Conservation (phyloP, 371 early-diverging fungal species). For the Nematocida sp. region DNA sequence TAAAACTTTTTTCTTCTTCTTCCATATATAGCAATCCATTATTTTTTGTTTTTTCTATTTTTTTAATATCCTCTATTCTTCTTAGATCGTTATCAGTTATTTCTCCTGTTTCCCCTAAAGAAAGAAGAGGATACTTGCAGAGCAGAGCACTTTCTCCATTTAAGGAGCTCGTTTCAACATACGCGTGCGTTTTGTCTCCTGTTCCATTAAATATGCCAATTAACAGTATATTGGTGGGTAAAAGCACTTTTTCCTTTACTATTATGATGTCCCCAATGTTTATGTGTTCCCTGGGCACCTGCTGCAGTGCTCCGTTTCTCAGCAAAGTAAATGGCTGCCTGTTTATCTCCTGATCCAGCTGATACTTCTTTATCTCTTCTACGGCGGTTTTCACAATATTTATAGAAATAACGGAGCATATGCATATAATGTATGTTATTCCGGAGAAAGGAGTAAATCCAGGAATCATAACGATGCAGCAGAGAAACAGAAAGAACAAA, state of each 20-base stretch:
- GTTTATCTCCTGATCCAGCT: slow-evolving; percentile 70
- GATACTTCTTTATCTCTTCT: slow-evolving; percentile 82
- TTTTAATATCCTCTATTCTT: slow-evolving; percentile 7
- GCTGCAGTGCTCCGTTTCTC: slow-evolving; percentile 1
- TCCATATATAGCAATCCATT: slow-evolving; percentile 37
- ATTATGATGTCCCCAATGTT: slow-evolving; percentile 69
- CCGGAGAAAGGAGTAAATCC: slow-evolving; percentile 69
- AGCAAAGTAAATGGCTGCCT: not conserved
- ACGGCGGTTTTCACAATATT: slow-evolving; percentile 83
- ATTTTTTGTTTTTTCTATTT: not conserved
- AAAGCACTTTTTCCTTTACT: slow-evolving; percentile 67
- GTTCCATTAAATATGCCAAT: slow-evolving; percentile 59
- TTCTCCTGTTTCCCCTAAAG: slow-evolving; percentile 10
- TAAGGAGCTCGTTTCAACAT: slow-evolving; percentile 85
- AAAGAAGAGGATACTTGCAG: slow-evolving; percentile 40
- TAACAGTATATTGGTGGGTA: slow-evolving; percentile 70
- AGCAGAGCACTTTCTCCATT: slow-evolving; percentile 92
- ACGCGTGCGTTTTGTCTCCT: slow-evolving; percentile 67
- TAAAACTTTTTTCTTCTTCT: slow-evolving; percentile 44
- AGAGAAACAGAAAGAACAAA: slow-evolving; percentile 78
- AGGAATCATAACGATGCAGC: slow-evolving; percentile 81
- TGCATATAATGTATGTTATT: slow-evolving; percentile 68
- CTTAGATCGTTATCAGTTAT: slow-evolving; percentile 30
- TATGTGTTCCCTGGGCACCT: slow-evolving; percentile 63
- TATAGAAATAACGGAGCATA: slow-evolving; percentile 73